Percentiles rank a stretch among this genome's conserved stretches.
phyloP scores from a whole-genome alignment of 305 asterid genomes.

The Salvia sclarea region DNA sequence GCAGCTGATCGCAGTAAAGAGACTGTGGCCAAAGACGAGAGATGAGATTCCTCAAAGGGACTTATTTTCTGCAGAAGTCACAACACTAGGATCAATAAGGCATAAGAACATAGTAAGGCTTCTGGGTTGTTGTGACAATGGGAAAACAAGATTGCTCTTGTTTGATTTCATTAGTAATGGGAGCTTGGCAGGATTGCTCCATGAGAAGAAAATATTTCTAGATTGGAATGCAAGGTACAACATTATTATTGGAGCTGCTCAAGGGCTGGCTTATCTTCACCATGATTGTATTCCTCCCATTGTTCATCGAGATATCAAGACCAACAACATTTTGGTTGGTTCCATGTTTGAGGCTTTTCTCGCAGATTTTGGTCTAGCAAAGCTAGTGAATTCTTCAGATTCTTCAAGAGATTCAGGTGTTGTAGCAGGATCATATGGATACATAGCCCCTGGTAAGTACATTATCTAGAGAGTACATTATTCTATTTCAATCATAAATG shows the following conservation, averaged over 20 bases:
- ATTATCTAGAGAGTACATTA: not conserved
- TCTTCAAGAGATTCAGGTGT: constrained; percentile 46
- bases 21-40: constrained; percentile 56
- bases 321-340: constrained; percentile 68
- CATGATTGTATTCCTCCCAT: constrained; percentile 78
- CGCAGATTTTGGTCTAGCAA: constrained; percentile 81
- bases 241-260: constrained; percentile 65
- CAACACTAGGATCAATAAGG: constrained; percentile 59
- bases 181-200: constrained; percentile 59
- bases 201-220: constrained; percentile 45
- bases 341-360: constrained; percentile 63
- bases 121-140: constrained; percentile 68
- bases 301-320: constrained; percentile 69
- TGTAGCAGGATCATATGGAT: constrained; percentile 73
- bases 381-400: constrained; percentile 51
- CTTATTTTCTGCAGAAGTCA: constrained; percentile 67
- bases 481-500: not conserved
- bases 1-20: constrained; percentile 64
- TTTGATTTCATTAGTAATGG: constrained; percentile 73
- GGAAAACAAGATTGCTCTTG: constrained; percentile 60
- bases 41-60: constrained; percentile 55
- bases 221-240: constrained; percentile 76
- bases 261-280: constrained; percentile 73
- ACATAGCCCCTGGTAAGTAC: constrained; percentile 73
- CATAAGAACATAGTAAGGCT: constrained; percentile 73